phyloP scores from a whole-genome alignment of 2,329 filamentous ascomycete species.

The Claviceps sp. region DNA sequence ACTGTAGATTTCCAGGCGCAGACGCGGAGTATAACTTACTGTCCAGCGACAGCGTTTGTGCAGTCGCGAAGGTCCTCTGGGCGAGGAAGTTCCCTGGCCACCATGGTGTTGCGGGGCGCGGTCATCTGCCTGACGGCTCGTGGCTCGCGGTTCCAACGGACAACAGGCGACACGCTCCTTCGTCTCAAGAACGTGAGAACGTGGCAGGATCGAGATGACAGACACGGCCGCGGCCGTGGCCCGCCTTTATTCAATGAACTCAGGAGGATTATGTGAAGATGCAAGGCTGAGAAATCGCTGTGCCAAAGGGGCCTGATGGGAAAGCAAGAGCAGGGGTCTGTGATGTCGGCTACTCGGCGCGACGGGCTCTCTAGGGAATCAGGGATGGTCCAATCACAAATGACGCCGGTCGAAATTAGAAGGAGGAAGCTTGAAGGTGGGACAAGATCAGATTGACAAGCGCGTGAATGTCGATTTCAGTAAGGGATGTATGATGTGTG shows the following conservation, averaged over 20 bases:
- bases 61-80: slow-evolving; percentile 52
- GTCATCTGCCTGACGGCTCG: not conserved
- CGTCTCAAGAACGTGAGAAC: not conserved
- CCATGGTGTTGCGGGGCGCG: slow-evolving; percentile 10
- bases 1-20: not conserved
- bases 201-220: not conserved
- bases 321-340: not conserved
- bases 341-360: not conserved
- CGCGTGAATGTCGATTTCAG: not conserved
- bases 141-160: not conserved
- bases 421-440: not conserved
- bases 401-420: not conserved
- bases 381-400: not conserved
- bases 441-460: not conserved
- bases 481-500: not conserved
- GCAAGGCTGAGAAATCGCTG: not conserved
- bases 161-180: not conserved
- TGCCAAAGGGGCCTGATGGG: not conserved
- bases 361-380: not conserved
- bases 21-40: slow-evolving; percentile 42
- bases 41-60: slow-evolving; percentile 67
- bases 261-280: not conserved
- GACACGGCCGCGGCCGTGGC: not conserved
- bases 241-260: not conserved
- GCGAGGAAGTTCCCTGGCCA: slow-evolving; percentile 33